Conservation (phyloP, 2,329 filamentous ascomycete species). For the Helotiales sp. region DNA sequence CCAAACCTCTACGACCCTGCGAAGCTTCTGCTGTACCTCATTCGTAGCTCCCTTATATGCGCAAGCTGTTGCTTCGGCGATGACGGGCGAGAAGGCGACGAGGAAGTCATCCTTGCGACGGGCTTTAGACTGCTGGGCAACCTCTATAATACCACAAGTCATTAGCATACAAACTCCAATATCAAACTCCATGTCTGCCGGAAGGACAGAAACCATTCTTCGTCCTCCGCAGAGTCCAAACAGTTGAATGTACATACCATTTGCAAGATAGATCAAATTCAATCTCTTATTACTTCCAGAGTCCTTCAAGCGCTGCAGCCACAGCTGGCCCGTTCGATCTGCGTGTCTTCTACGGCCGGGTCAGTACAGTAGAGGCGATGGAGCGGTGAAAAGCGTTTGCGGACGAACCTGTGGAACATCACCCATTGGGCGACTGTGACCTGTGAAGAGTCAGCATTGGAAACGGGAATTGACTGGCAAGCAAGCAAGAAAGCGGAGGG, state of each 20-base stretch:
- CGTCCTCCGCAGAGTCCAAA: neutral
- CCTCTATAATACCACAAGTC: constrained; percentile 62
- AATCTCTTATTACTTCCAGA: constrained; percentile 84
- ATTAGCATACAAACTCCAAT: constrained; percentile 28
- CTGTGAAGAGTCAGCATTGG: constrained; percentile 25
- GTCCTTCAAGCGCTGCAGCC: constrained; percentile 88
- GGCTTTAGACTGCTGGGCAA: constrained; percentile 94
- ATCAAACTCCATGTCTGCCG: constrained; percentile 16
- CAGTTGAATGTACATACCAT: constrained; percentile 64
- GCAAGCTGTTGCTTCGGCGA: constrained; percentile 86
- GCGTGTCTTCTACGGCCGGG: constrained; percentile 75
- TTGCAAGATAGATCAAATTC: constrained; percentile 92
- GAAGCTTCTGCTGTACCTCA: constrained; percentile 86
- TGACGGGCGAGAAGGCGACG: constrained; percentile 85
- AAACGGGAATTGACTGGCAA: neutral
- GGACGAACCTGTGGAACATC: constrained; percentile 96
- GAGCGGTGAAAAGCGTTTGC: constrained; percentile 26
- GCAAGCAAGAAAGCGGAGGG: neutral
- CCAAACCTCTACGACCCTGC: constrained; percentile 94
- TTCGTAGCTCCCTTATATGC: constrained; percentile 88
- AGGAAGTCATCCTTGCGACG: constrained; percentile 92
- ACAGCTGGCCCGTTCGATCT: constrained; percentile 87
- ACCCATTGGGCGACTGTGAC: constrained; percentile 98
- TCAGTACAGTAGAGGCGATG: constrained; percentile 38
- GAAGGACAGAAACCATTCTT: neutral